Evolutionary conservation across 768 basidiomycete genomes (phyloP).

Genomic region (Filobasidium floriforme): DNA sequence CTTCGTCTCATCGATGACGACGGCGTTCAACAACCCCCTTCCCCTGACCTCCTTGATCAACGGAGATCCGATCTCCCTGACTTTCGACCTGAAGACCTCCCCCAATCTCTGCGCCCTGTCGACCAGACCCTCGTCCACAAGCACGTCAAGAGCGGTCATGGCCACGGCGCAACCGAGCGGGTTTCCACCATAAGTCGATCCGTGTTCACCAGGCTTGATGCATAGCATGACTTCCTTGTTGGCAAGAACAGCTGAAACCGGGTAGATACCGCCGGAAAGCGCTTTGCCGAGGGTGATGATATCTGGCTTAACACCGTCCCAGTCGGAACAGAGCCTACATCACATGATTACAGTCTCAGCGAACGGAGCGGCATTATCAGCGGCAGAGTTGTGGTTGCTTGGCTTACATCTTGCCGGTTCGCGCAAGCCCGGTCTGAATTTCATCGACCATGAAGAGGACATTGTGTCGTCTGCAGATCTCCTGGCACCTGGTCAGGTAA

Average conservation of each 20-base stretch:
- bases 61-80: constrained; percentile 50
- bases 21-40: constrained; percentile 79
- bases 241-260: constrained; percentile 89
- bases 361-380: neutral
- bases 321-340: constrained; percentile 64
- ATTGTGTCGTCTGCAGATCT: constrained; percentile 83
- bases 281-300: constrained; percentile 92
- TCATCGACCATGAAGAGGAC: constrained; percentile 97
- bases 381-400: neutral
- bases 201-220: constrained; percentile 91
- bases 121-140: constrained; percentile 74
- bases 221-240: constrained; percentile 87
- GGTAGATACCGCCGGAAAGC: constrained; percentile 91
- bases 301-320: constrained; percentile 81
- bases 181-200: constrained; percentile 93
- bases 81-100: constrained; percentile 60
- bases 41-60: constrained; percentile 75
- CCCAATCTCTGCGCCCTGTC: constrained; percentile 74
- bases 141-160: constrained; percentile 83
- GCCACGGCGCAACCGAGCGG: constrained; percentile 95
- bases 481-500: constrained; percentile 69
- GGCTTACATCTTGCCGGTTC: constrained; percentile 75
- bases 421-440: constrained; percentile 92
- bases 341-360: neutral
- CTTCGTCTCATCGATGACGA: constrained; percentile 80